Evolutionary conservation across 768 basidiomycete genomes (phyloP).

Genomic region (Kwoniella bestiolae): DNA sequence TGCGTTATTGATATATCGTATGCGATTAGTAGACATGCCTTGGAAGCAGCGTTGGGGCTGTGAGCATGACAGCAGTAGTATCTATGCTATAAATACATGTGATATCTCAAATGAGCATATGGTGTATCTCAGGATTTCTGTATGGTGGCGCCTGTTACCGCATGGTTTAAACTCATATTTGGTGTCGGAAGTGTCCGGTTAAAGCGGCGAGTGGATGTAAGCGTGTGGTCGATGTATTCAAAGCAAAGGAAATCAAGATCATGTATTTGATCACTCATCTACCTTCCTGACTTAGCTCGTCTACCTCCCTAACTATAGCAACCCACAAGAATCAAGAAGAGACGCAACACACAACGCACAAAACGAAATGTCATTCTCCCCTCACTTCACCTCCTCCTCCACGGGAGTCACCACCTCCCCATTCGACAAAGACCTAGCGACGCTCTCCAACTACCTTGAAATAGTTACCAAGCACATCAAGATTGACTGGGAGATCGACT

Average conservation of each 20-base stretch:
- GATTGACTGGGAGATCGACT: constrained; percentile 81
- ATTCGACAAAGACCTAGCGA: constrained; percentile 60
- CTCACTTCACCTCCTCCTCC: constrained; percentile 14
- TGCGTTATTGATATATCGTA: not conserved
- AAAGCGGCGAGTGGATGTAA: constrained; percentile 1
- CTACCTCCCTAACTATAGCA: too few relatives aligned
- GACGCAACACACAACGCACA: not conserved
- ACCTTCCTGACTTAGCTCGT: too few relatives aligned
- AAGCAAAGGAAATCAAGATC: too few relatives aligned
- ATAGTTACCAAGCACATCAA: constrained; percentile 70
- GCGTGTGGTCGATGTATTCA: not conserved
- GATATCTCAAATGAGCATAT: not conserved
- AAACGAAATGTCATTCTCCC: constrained; percentile 39
- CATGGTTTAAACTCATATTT: not conserved
- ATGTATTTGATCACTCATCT: too few relatives aligned
- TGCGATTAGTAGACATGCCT: constrained; percentile 9
- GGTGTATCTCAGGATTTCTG: not conserved
- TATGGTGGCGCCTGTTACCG: constrained; percentile 4
- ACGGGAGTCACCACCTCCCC: constrained; percentile 4
- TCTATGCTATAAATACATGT: not conserved
- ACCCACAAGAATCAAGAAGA: too few relatives aligned
- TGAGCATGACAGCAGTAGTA: too few relatives aligned
- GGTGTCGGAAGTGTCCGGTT: not conserved
- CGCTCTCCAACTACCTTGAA: constrained; percentile 77
- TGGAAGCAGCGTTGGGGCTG: too few relatives aligned